Conservation (phyloP, 306 rosid species). For the Citrullus amarus region DNA sequence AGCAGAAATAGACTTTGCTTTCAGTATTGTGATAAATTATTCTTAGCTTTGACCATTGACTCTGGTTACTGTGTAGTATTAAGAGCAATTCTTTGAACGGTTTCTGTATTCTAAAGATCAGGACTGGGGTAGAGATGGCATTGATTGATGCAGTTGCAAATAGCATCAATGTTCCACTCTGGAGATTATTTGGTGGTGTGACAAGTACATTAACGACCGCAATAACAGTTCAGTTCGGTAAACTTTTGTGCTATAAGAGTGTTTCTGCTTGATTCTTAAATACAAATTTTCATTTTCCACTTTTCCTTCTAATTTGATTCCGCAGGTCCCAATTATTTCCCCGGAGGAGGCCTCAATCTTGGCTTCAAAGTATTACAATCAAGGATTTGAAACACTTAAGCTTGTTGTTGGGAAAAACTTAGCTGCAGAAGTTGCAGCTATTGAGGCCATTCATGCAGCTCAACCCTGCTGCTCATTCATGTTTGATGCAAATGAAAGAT, state of each 20-base stretch:
- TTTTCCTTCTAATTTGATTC: background rate
- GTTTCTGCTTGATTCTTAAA: background rate
- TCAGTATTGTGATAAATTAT: background rate
- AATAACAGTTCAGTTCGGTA: background rate
- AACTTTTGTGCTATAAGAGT: background rate
- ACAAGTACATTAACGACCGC: background rate
- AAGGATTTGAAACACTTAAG: slow-evolving; percentile 12
- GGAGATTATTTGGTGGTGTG: slow-evolving; percentile 1
- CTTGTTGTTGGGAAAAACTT: slow-evolving; percentile 2
- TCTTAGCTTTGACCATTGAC: background rate
- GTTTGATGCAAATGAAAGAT: slow-evolving; percentile 13
- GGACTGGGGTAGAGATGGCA: slow-evolving; percentile 8
- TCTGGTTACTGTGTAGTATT: background rate
- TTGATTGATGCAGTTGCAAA: slow-evolving; percentile 6
- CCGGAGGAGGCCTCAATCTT: slow-evolving; percentile 5
- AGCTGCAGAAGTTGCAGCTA: slow-evolving; percentile 8
- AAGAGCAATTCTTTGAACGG: background rate
- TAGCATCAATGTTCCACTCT: background rate
- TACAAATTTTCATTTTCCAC: background rate
- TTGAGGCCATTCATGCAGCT: slow-evolving; percentile 5
- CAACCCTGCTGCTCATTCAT: slow-evolving; percentile 15
- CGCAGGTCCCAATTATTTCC: background rate
- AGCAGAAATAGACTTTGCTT: background rate
- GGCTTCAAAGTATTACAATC: slow-evolving; percentile 5
- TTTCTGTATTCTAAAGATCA: background rate